Evolutionary conservation across 2,329 filamentous ascomycete genomes (phyloP), one percentile per base, ranked within the genome.

Genomic region (Spiromastix sp.): DNA sequence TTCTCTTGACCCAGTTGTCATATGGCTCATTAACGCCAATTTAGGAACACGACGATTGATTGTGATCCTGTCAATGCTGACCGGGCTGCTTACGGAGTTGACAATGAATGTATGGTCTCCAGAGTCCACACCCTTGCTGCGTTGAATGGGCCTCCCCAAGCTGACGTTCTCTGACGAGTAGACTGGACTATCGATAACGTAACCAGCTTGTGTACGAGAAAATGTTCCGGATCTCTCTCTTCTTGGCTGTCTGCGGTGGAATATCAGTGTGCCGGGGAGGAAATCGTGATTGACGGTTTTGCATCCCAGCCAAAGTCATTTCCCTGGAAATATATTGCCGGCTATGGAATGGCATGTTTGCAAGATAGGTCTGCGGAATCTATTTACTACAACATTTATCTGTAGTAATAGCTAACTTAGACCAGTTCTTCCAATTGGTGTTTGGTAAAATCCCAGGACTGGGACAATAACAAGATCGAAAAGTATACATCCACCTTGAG

Each of bases 1-100:
- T n/a, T 5, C 15, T 13, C 9, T 17, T 12, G 16, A 16, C 21
- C 28, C 12, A 31, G n/a, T 9, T 19, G 13, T 10, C 11, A 21
- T 11, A 20, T n/a, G n/a, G n/a, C n/a, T n/a, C n/a, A n/a, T n/a
- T n/a, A n/a, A n/a, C n/a, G n/a, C n/a, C n/a, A n/a, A n/a, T n/a
- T n/a, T n/a, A 45, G 43, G 32, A 45, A 45, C 12, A 37, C 42
- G 22, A 43, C 43, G 6, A 29, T 45, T 9, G 34, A 40, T 10
- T 45, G 43, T 34, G 43, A 45, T 19, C 33, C 40, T 24, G 19
- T 35, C 10, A 42, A 37, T 37, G 33, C 42, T 32, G 41, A 30
- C 19, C 40, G 43, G 21, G 43, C 41, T 18, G 37, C 41, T 4
- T 37, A 34, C 16, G 39, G 37, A 13, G 32, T 39, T 16, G 39